A percentile compares a stretch with the other conserved stretches of the same genome.
phyloP scores from a whole-genome alignment of 176 grass and related monocot species.

The Eremochloa ophiuroides region DNA sequence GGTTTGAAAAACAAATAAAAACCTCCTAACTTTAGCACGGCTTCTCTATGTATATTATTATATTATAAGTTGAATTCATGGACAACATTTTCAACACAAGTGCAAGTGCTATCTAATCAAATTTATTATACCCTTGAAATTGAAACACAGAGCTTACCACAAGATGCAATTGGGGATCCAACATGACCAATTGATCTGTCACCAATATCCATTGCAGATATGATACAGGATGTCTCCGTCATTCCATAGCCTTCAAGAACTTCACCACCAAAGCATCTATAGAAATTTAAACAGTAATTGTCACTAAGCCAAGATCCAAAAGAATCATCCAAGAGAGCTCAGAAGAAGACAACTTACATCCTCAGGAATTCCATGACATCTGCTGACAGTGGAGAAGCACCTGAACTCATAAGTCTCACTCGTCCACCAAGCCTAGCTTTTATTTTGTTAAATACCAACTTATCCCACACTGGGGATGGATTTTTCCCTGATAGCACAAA shows the following conservation, averaged over 20 bases:
- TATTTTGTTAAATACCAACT: slow-evolving; percentile 96
- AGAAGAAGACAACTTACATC: slow-evolving; percentile 56
- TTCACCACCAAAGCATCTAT: slow-evolving; percentile 79
- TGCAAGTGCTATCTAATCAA: background rate
- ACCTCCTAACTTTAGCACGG: background rate
- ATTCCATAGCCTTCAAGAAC: slow-evolving; percentile 97
- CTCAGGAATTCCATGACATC: slow-evolving; percentile 96
- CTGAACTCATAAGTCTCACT: slow-evolving; percentile 84
- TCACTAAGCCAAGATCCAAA: slow-evolving; percentile 24
- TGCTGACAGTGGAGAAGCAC: slow-evolving; percentile 83
- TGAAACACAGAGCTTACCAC: slow-evolving; percentile 51
- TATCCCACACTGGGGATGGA: slow-evolving; percentile 94
- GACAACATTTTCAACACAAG: background rate
- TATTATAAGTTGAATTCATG: background rate
- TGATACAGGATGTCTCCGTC: slow-evolving; percentile 96
- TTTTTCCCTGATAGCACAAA: slow-evolving; percentile 50
- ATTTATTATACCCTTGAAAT: slow-evolving; percentile 4
- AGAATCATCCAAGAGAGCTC: slow-evolving; percentile 8
- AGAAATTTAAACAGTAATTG: background rate
- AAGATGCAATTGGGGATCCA: slow-evolving; percentile 80
- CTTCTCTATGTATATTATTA: background rate
- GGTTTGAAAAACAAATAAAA: background rate
- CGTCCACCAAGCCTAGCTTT: slow-evolving; percentile 84
- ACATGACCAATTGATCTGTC: slow-evolving; percentile 84
- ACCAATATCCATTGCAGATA: slow-evolving; percentile 63